These are phyloP conservation scores for Sclerotinia minor DNA, from an alignment of 2,329 filamentous ascomycete species.

Conservation along the genomic window DNA sequence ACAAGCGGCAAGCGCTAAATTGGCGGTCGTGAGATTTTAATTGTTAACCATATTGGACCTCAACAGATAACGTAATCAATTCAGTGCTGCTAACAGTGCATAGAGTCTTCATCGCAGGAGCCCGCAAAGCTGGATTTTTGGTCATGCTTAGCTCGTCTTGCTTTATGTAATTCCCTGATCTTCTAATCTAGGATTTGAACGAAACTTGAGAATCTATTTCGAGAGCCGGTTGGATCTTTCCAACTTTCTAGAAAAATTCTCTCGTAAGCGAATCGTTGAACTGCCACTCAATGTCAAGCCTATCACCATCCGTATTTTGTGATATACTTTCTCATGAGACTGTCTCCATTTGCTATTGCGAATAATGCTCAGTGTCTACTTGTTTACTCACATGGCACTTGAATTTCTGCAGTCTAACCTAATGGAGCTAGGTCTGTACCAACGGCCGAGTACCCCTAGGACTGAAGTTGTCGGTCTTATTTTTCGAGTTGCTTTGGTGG, in stretches of 20 bases:
- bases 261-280: not conserved
- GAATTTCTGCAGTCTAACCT: not conserved
- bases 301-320: not conserved
- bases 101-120: slow-evolving; percentile 3
- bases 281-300: not conserved
- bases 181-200: not conserved
- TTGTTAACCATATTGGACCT: not conserved
- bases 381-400: not conserved
- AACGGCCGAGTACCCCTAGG: not conserved
- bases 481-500: not conserved
- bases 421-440: not conserved
- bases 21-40: not conserved
- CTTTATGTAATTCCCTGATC: not conserved
- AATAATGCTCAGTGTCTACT: not conserved
- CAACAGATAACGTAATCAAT: slow-evolving; percentile 18
- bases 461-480: slow-evolving; percentile 8
- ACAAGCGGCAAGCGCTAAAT: slow-evolving; percentile 20
- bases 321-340: too few relatives aligned
- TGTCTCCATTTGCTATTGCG: not conserved
- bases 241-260: not conserved
- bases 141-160: not conserved
- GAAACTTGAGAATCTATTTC: not conserved
- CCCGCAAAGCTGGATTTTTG: not conserved
- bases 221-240: not conserved
- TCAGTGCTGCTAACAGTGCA: slow-evolving; percentile 1